These are phyloP conservation scores for Pyrenula massariospora DNA, from an alignment of 495 filamentous ascomycete species.

Conservation along the genomic window DNA sequence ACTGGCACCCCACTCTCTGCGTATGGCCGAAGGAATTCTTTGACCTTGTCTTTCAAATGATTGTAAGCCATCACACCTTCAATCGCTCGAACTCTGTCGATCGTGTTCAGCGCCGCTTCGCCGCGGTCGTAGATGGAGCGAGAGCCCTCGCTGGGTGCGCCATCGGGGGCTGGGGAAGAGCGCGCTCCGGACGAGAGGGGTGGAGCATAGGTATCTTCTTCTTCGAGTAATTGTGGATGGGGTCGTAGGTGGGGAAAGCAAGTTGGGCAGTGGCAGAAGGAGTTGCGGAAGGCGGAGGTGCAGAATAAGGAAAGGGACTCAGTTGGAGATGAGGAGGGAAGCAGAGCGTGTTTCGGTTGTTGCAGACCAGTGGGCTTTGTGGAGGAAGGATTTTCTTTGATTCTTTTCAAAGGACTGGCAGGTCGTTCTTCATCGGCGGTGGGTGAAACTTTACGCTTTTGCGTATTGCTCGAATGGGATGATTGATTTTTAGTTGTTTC, in stretches of 20 bases:
- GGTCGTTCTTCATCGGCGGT: slow-evolving; percentile 38
- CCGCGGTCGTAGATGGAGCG: slow-evolving; percentile 79
- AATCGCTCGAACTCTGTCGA: slow-evolving; percentile 86
- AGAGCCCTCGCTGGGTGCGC: slow-evolving; percentile 43
- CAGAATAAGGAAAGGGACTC: slow-evolving; percentile 70
- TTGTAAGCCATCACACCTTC: slow-evolving; percentile 98
- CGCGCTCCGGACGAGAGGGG: slow-evolving; percentile 56
- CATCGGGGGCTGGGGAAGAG: slow-evolving; percentile 27
- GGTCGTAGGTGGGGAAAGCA: slow-evolving; percentile 63
- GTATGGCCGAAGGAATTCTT: slow-evolving; percentile 83
- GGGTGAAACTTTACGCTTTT: slow-evolving; percentile 60
- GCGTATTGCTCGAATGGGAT: slow-evolving; percentile 19
- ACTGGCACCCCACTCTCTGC: slow-evolving; percentile 80
- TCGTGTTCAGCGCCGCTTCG: slow-evolving; percentile 75
- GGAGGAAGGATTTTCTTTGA: slow-evolving; percentile 29
- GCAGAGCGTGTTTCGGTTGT: slow-evolving; percentile 34
- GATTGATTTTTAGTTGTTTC: slow-evolving; percentile 4
- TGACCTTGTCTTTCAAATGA: slow-evolving; percentile 85
- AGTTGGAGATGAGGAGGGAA: slow-evolving; percentile 36
- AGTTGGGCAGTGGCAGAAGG: slow-evolving; percentile 63
- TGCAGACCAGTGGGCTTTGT: slow-evolving; percentile 6
- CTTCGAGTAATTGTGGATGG: slow-evolving; percentile 75
- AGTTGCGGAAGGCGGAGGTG: slow-evolving; percentile 58
- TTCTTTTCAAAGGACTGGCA: slow-evolving; percentile 42
- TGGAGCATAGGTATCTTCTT: slow-evolving; percentile 87